Conservation (phyloP, 495 filamentous ascomycete genomes). For the Podospora appendiculata region DNA sequence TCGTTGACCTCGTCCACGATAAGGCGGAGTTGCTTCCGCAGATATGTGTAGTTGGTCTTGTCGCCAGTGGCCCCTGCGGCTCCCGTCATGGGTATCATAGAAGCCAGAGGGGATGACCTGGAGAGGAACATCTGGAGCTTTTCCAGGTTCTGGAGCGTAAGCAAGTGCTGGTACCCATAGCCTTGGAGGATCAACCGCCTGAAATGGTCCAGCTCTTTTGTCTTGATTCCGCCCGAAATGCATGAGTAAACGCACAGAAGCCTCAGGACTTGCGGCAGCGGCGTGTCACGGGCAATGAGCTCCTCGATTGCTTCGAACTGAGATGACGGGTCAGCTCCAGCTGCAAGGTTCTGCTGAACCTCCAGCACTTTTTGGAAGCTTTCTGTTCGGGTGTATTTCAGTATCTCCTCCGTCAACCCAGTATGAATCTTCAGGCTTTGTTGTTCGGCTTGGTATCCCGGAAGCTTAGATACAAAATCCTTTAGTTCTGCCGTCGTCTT, state of each 20-base stretch:
- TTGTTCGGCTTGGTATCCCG: conserved; percentile 88
- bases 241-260: conserved; percentile 86
- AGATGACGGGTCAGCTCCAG: conserved; percentile 76
- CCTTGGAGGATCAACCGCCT: conserved; percentile 82
- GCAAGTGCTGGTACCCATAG: conserved; percentile 88
- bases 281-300: conserved; percentile 76
- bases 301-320: conserved; percentile 90
- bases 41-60: conserved; percentile 85
- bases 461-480: conserved; percentile 86
- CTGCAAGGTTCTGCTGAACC: conserved; percentile 93
- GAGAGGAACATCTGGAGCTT: conserved; percentile 79
- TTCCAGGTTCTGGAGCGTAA: conserved; percentile 84
- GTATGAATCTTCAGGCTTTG: conserved; percentile 88
- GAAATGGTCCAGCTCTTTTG: conserved; percentile 80
- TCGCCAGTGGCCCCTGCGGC: conserved; percentile 44
- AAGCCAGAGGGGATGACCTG: conserved; percentile 57
- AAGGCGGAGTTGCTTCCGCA: conserved; percentile 76
- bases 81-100: conserved; percentile 61
- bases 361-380: conserved; percentile 82
- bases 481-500: conserved; percentile 85
- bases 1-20: conserved; percentile 97
- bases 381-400: conserved; percentile 81
- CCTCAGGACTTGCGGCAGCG: conserved; percentile 71
- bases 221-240: conserved; percentile 79
- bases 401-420: conserved; percentile 85